Evolutionary conservation across 2,329 filamentous ascomycete species (phyloP).

Genomic region (Helminthosporium solani): DNA sequence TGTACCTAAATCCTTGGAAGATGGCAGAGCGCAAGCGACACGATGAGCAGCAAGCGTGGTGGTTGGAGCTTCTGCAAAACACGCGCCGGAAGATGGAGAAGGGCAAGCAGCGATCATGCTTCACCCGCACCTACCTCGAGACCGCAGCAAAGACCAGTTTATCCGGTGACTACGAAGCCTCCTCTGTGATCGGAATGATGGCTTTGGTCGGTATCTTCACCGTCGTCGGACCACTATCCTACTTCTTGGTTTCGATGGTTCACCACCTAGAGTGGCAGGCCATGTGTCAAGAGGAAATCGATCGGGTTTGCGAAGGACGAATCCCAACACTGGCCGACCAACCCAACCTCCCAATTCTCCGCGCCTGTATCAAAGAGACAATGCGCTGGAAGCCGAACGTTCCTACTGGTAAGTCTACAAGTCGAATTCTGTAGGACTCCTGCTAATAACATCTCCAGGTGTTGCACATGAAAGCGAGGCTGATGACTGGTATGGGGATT

Average conservation of each 20-base stretch:
- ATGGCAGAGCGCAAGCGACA: constrained; percentile 54
- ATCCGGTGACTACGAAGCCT: constrained; percentile 41
- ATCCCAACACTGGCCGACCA: constrained; percentile 40
- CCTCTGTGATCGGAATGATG: constrained; percentile 44
- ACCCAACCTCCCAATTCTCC: constrained; percentile 46
- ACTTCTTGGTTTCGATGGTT: constrained; percentile 41
- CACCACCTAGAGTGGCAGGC: constrained; percentile 40
- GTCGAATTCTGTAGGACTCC: neutral
- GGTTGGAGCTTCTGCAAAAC: constrained; percentile 49
- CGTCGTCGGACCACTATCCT: constrained; percentile 41
- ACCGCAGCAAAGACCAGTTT: constrained; percentile 44
- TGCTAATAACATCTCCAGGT: constrained; percentile 36
- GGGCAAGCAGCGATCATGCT: constrained; percentile 35
- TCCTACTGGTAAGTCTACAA: constrained; percentile 35
- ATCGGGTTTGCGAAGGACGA: constrained; percentile 26
- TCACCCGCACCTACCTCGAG: constrained; percentile 36
- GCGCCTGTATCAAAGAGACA: constrained; percentile 50
- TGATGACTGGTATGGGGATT: constrained; percentile 53
- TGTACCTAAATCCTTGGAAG: constrained; percentile 56
- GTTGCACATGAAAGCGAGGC: constrained; percentile 54
- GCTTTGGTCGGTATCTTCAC: constrained; percentile 44
- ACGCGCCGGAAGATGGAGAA: constrained; percentile 38
- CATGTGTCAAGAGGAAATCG: constrained; percentile 38
- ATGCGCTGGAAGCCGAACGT: constrained; percentile 52
- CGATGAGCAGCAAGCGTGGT: constrained; percentile 56